Conservation (phyloP, 1,284 basidiomycete species). For the Hemileia vastatrix region DNA sequence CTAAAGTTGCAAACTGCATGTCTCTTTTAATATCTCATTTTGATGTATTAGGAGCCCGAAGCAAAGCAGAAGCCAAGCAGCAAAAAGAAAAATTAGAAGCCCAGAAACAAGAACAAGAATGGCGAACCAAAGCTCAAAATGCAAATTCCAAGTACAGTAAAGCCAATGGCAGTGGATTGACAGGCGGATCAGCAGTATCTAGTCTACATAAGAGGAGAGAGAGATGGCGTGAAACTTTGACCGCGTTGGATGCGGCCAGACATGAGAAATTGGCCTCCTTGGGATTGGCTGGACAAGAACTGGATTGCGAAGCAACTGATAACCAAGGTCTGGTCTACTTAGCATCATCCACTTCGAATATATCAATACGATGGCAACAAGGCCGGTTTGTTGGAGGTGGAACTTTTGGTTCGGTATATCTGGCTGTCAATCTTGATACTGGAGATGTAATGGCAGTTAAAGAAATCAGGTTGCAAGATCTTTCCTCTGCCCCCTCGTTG, state of each 20-base stretch:
- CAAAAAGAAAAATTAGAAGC: constrained; percentile 58
- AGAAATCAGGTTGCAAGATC: constrained; percentile 94
- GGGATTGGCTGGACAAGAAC: constrained; percentile 70
- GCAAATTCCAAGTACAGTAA: constrained; percentile 47
- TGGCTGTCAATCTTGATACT: constrained; percentile 92
- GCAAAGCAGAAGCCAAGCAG: constrained; percentile 68
- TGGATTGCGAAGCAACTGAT: constrained; percentile 81
- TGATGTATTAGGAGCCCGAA: constrained; percentile 89
- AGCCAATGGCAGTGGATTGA: constrained; percentile 7
- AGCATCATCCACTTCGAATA: constrained; percentile 74
- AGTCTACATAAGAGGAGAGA: constrained; percentile 19
- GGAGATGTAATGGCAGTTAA: constrained; percentile 99
- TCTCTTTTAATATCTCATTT: constrained; percentile 93
- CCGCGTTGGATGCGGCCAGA: constrained; percentile 57
- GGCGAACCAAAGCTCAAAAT: constrained; percentile 28
- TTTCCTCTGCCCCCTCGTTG: constrained; percentile 53
- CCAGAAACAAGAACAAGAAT: constrained; percentile 53
- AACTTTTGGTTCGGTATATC: constrained; percentile 95
- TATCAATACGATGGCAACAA: constrained; percentile 97
- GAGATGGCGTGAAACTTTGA: constrained; percentile 47
- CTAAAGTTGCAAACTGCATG: constrained; percentile 93
- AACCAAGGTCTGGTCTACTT: constrained; percentile 83
- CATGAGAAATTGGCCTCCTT: constrained; percentile 58
- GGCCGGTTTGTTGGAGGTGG: constrained; percentile 95
- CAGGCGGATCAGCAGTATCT: constrained; percentile 27